phyloP scores from a whole-genome alignment of 306 rosid species.

The Cajanus cajan region DNA sequence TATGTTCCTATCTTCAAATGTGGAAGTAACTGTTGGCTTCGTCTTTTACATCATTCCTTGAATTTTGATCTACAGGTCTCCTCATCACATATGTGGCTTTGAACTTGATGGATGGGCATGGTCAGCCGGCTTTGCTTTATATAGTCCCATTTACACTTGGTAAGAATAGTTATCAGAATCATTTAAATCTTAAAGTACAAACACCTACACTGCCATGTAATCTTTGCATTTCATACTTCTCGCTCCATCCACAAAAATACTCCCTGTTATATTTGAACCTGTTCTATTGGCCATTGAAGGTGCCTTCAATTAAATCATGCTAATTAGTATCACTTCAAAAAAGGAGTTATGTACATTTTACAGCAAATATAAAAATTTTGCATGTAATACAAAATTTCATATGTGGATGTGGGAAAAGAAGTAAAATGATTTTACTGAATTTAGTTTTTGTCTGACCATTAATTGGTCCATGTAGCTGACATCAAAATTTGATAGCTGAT shows the following conservation, averaged over 20 bases:
- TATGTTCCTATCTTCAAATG: not conserved
- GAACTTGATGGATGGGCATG: conserved; percentile 99
- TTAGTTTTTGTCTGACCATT: not conserved
- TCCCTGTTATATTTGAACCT: not conserved
- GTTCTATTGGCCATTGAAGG: not conserved
- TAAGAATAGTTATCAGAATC: conserved; percentile 37
- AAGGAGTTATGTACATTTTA: not conserved
- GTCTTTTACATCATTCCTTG: not conserved
- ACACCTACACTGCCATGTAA: not conserved
- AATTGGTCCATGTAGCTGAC: conserved; percentile 1
- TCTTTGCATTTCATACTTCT: not conserved
- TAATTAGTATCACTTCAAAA: not conserved
- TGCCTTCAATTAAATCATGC: not conserved
- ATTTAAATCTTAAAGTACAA: not conserved
- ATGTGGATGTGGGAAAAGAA: not conserved
- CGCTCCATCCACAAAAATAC: not conserved
- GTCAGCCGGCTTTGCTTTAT: conserved; percentile 96
- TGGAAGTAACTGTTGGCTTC: not conserved
- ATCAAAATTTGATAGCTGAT: not conserved
- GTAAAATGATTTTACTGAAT: not conserved
- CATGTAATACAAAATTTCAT: not conserved
- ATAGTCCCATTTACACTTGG: conserved; percentile 96
- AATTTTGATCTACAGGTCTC: conserved; percentile 57
- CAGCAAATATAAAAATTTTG: not conserved
- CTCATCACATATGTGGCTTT: conserved; percentile 90